Base-by-base conservation (phyloP, 495 filamentous ascomycete genomes). In the Aspergillus bridgeri region DNA sequence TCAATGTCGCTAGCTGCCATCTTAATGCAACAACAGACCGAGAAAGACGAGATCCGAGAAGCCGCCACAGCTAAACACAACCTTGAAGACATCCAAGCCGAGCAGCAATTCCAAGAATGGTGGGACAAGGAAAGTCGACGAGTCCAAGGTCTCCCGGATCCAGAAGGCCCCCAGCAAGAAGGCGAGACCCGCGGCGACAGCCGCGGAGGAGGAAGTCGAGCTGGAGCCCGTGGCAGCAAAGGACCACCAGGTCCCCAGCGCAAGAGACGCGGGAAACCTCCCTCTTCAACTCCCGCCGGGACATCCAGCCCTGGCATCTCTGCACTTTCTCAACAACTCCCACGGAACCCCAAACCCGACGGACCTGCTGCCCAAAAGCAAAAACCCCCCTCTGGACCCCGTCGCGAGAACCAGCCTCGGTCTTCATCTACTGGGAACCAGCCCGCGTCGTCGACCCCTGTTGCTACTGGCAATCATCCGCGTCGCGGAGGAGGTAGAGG, bases 41-140 rank as follows among this genome's bases (percentile, higher is more conserved):
- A 96, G 59, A 94, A 97, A 63, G 83, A 92, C 57, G 79, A 84
- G 51, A 83, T 94, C 59, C 85, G 82, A 43, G 92, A 96, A 71
- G 90, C 90, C n/a, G 78, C 77, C 13, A 84, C 80, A 0, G 88
- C 89, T 2, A 96, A 95, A 69, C 81, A 93, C 44, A 91, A 87
- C 57, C 70, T 98, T 43, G 83, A 93, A 65, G 94, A 98, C 43
- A 98, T 98, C 60, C 95, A 98, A 66, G 83, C 88, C 51, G 94
- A 98, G 69, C 94, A 98, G 69, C 90, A 91, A 33, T 98, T 98
- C 71, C 89, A 96, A 69, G 86, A 93, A 66, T 98, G 95, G 94
- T 98, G 94, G 94, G 92, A 98, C 60, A 83, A 87, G 55, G 94
- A 98, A 68, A 92, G 88, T 67, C 81, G 82, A 61, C 81, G 88